Percentiles rank a stretch among this genome's conserved stretches.
phyloP scores from a whole-genome alignment of 805 yeast genomes.

The Ogataea philodendri region DNA sequence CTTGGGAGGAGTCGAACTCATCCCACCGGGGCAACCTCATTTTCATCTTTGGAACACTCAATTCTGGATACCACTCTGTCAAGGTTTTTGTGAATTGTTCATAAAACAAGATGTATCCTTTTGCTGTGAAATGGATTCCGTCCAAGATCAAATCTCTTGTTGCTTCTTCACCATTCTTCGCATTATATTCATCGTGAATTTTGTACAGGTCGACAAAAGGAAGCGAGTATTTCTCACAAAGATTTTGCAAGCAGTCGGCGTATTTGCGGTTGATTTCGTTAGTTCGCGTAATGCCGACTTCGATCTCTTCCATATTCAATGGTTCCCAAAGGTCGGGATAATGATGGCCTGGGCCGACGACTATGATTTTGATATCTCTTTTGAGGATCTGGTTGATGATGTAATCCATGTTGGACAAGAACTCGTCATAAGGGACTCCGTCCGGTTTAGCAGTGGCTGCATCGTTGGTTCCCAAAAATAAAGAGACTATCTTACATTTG shows the following conservation, averaged over 20 bases:
- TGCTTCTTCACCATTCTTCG: slow-evolving; percentile 12
- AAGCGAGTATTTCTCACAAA: slow-evolving; percentile 45
- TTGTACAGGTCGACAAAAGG: slow-evolving; percentile 59
- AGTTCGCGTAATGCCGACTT: slow-evolving; percentile 39
- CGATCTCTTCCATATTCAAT: slow-evolving; percentile 32
- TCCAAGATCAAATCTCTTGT: slow-evolving; percentile 34
- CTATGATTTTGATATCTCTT: slow-evolving; percentile 47
- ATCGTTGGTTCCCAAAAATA: slow-evolving; percentile 73
- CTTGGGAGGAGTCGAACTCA: slow-evolving; percentile 16
- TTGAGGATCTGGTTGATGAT: slow-evolving; percentile 40
- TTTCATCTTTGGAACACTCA: slow-evolving; percentile 19
- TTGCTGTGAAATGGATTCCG: slow-evolving; percentile 46
- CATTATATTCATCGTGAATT: slow-evolving; percentile 35
- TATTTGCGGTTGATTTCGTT: slow-evolving; percentile 46
- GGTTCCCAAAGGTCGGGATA: slow-evolving; percentile 43
- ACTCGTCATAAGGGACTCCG: slow-evolving; percentile 56
- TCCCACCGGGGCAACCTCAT: slow-evolving; percentile 26
- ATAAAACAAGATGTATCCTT: slow-evolving; percentile 39
- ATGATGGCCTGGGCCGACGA: slow-evolving; percentile 63
- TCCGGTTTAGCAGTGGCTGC: slow-evolving; percentile 42
- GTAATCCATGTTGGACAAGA: slow-evolving; percentile 43
- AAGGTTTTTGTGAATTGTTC: slow-evolving; percentile 34
- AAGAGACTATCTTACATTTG: slow-evolving; percentile 19
- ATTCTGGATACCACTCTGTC: slow-evolving; percentile 35
- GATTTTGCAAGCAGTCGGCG: slow-evolving; percentile 44